A percentile compares a stretch with the other conserved stretches of the same genome.
phyloP scores from a whole-genome alignment of 2,329 filamentous ascomycete species.

The Colletotrichum spinosum region DNA sequence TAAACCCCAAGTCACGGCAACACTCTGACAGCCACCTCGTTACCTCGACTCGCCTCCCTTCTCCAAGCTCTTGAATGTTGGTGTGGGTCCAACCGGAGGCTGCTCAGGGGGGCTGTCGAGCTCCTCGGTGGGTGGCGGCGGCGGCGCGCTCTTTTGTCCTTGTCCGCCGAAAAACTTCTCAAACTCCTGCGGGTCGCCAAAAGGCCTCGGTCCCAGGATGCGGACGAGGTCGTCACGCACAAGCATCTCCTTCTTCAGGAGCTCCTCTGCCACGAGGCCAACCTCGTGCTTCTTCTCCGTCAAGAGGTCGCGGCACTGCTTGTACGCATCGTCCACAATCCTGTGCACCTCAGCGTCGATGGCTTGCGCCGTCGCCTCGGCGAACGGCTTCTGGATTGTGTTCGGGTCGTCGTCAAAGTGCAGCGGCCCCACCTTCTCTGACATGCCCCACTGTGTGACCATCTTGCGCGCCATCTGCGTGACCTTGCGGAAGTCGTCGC shows the following conservation, averaged over 20 bases:
- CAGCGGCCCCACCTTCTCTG: conserved; percentile 89
- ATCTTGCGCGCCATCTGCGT: conserved; percentile 95
- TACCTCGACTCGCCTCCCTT: conserved; percentile 37
- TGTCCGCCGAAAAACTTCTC: conserved; percentile 87
- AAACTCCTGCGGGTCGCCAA: conserved; percentile 88
- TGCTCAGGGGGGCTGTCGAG: conserved; percentile 53
- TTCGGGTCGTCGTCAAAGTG: conserved; percentile 89
- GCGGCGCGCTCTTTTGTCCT: conserved; percentile 66
- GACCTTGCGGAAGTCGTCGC: conserved; percentile 98
- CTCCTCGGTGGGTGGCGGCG: conserved; percentile 62
- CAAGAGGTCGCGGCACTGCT: conserved; percentile 87
- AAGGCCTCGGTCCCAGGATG: conserved; percentile 85
- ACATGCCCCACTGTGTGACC: conserved; percentile 99
- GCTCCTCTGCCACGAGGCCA: conserved; percentile 90
- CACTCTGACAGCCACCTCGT: conserved; percentile 24
- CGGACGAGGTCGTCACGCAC: conserved; percentile 92
- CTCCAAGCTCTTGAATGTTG: conserved; percentile 46
- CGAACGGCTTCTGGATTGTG: conserved; percentile 93
- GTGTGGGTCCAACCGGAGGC: conserved; percentile 41
- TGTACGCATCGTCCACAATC: conserved; percentile 93
- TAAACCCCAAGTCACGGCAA: background rate
- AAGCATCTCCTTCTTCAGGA: conserved; percentile 91
- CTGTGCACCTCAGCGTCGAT: conserved; percentile 93
- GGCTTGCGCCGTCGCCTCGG: conserved; percentile 89
- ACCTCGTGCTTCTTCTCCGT: conserved; percentile 89